phyloP scores from a whole-genome alignment of 108 stramenopile species.

The Skeletonema grethae region DNA sequence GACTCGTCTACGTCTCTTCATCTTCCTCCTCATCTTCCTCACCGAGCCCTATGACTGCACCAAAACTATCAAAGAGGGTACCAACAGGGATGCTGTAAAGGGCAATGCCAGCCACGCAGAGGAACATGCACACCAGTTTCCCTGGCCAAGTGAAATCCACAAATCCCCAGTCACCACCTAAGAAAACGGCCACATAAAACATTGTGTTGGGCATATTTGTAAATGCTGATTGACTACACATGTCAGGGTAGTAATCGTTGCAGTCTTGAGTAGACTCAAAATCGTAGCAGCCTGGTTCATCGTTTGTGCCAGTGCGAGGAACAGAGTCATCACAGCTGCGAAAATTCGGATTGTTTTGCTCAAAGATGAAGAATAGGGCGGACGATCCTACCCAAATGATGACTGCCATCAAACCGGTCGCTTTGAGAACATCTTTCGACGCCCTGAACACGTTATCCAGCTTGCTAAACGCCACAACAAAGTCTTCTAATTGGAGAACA shows the following conservation, averaged over 20 bases:
- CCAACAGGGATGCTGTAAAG: constrained; percentile 91
- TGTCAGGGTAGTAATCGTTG: constrained; percentile 70
- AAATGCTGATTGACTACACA: constrained; percentile 83
- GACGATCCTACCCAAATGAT: constrained; percentile 92
- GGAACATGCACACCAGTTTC: constrained; percentile 77
- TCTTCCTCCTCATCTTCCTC: constrained; percentile 80
- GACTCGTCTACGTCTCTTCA: constrained; percentile 44
- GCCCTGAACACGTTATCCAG: constrained; percentile 92
- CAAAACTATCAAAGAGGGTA: constrained; percentile 89
- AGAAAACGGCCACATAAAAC: constrained; percentile 89
- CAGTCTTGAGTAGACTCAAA: constrained; percentile 69
- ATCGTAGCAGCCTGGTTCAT: constrained; percentile 68
- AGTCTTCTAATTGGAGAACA: constrained; percentile 90
- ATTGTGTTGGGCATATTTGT: constrained; percentile 82
- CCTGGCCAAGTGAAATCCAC: constrained; percentile 94
- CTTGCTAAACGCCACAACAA: constrained; percentile 86
- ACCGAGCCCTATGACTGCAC: constrained; percentile 78
- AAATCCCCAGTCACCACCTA: constrained; percentile 92
- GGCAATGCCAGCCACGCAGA: constrained; percentile 86
- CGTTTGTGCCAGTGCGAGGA: constrained; percentile 45
- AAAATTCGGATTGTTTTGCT: constrained; percentile 84
- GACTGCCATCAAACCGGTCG: constrained; percentile 85
- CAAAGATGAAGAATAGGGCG: constrained; percentile 88
- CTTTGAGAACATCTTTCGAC: constrained; percentile 85
- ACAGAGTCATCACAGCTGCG: constrained; percentile 71